Evolutionary conservation across 2,329 filamentous ascomycete genomes (phyloP).

Genomic region (Erysiphe pulchra): DNA sequence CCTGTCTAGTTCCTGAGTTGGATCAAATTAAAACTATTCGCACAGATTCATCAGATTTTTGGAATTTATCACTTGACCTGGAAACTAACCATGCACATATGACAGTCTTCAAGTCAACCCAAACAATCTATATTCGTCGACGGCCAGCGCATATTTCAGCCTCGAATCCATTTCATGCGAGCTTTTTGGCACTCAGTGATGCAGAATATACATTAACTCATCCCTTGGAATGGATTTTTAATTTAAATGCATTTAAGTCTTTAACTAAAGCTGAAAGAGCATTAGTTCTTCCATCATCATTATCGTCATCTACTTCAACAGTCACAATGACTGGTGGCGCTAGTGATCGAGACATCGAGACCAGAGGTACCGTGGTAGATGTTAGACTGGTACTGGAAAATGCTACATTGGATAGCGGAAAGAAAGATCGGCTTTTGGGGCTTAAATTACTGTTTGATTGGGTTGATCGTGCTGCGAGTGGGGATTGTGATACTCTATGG

Average conservation of each 20-base stretch:
- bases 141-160: slow-evolving; percentile 28
- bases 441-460: slow-evolving; percentile 38
- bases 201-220: slow-evolving; percentile 20
- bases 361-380: slow-evolving; percentile 34
- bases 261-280: slow-evolving; percentile 31
- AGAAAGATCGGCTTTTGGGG: slow-evolving; percentile 33
- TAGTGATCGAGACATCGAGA: slow-evolving; percentile 20
- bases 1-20: slow-evolving; percentile 21
- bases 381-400: slow-evolving; percentile 29
- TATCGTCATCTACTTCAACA: no score
- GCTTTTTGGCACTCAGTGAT: slow-evolving; percentile 36
- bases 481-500: slow-evolving; percentile 22
- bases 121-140: slow-evolving; percentile 36
- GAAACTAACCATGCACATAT: slow-evolving; percentile 27
- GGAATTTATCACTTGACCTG: slow-evolving; percentile 43
- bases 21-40: slow-evolving; percentile 21
- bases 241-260: slow-evolving; percentile 24
- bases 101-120: slow-evolving; percentile 29
- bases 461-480: slow-evolving; percentile 24
- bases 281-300: slow-evolving; percentile 21
- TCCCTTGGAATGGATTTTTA: slow-evolving; percentile 38
- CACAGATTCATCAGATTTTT: slow-evolving; percentile 31
- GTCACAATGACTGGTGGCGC: slow-evolving; percentile 13
- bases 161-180: slow-evolving; percentile 32
- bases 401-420: slow-evolving; percentile 19